A percentile compares a stretch with the other conserved stretches of the same genome.
These are phyloP conservation scores for Globisporangium yorkense DNA, from an alignment of 352 stramenopile genomes.

Conservation along the genomic window DNA sequence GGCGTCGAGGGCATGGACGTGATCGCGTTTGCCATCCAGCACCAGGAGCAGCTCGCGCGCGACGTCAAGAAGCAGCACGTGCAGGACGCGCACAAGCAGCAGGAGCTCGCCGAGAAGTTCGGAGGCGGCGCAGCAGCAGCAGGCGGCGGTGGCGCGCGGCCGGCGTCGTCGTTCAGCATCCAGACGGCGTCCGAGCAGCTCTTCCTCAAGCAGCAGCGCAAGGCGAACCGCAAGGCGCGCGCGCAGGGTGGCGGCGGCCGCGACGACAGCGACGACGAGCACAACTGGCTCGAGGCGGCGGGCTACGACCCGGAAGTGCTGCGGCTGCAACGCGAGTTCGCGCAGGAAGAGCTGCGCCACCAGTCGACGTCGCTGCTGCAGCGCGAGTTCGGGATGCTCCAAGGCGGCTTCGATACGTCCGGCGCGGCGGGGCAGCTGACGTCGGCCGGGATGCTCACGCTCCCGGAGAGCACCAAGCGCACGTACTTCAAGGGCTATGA, in stretches of 20 bases:
- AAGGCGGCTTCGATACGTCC: constrained; percentile 67
- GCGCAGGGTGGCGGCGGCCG: constrained; percentile 9
- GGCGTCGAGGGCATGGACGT: constrained; percentile 84
- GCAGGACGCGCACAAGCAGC: constrained; percentile 35
- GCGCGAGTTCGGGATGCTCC: constrained; percentile 61
- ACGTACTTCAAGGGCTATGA: constrained; percentile 81
- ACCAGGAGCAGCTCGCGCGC: constrained; percentile 25
- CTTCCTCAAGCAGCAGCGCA: constrained; percentile 54
- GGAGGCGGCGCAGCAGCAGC: background rate
- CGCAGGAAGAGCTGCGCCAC: constrained; percentile 49
- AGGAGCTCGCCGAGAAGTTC: constrained; percentile 26
- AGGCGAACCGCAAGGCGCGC: constrained; percentile 32
- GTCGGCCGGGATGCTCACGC: constrained; percentile 39
- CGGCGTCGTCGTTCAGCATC: constrained; percentile 46
- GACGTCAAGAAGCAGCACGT: constrained; percentile 32
- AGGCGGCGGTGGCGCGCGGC: constrained; percentile 9
- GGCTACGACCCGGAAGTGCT: constrained; percentile 79
- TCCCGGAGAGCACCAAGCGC: constrained; percentile 60
- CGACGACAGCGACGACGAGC: constrained; percentile 30
- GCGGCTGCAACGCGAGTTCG: constrained; percentile 62
- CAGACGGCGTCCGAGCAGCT: constrained; percentile 59
- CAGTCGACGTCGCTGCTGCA: constrained; percentile 70
- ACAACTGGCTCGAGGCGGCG: constrained; percentile 68
- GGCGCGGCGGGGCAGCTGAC: constrained; percentile 57
- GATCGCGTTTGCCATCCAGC: constrained; percentile 71